These are phyloP conservation scores for Borealophlyctis nickersoniae DNA, from an alignment of 192 early-diverging fungal species.

Conservation along the genomic window DNA sequence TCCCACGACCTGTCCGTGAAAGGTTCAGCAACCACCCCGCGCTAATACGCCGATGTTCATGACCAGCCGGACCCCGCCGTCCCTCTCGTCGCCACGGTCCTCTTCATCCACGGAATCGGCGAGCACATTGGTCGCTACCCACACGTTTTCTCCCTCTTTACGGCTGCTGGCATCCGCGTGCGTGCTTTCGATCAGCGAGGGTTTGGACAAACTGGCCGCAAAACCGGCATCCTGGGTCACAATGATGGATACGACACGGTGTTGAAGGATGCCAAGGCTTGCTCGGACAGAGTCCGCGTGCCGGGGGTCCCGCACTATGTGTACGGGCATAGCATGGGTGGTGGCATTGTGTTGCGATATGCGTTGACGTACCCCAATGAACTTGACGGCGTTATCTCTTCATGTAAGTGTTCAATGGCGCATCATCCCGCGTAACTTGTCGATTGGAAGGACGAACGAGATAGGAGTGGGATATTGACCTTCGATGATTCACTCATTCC, in stretches of 20 bases:
- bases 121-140: constrained; percentile 62
- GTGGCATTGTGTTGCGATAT: constrained; percentile 25
- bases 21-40: not conserved
- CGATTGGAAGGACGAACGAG: constrained; percentile 8
- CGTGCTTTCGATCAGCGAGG: constrained; percentile 65
- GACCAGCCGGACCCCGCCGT: constrained; percentile 6
- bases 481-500: constrained; percentile 19
- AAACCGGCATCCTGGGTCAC: constrained; percentile 52
- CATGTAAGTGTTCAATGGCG: constrained; percentile 32
- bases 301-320: constrained; percentile 49
- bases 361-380: constrained; percentile 17
- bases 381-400: constrained; percentile 53
- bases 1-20: not conserved
- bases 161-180: constrained; percentile 52
- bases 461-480: not conserved
- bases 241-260: constrained; percentile 43
- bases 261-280: constrained; percentile 37
- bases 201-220: constrained; percentile 60
- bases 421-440: not conserved
- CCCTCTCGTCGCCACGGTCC: constrained; percentile 45
- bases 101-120: constrained; percentile 53
- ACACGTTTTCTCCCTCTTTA: constrained; percentile 55
- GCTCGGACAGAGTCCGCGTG: constrained; percentile 27
- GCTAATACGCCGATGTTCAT: not conserved
- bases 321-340: constrained; percentile 46